Percentiles rank a stretch among this genome's conserved stretches.
phyloP scores from a whole-genome alignment of 495 filamentous ascomycete genomes.

The Penicillium goetzii region DNA sequence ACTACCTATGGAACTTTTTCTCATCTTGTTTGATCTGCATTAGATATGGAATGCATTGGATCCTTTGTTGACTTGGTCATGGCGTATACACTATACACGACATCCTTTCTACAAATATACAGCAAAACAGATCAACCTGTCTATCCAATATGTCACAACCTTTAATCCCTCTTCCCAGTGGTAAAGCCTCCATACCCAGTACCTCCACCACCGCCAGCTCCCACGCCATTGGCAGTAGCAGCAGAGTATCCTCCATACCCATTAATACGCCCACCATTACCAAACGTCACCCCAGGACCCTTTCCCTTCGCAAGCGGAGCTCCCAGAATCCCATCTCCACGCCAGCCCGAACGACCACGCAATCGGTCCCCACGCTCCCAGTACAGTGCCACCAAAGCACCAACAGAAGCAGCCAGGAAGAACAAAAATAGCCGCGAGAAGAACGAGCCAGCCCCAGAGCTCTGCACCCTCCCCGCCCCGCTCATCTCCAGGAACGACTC shows the following conservation, averaged over 20 bases:
- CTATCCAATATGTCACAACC: neutral
- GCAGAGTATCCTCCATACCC: slow-evolving; percentile 57
- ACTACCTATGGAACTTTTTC: slow-evolving; percentile 20
- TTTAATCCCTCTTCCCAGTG: slow-evolving; percentile 60
- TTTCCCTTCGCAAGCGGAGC: slow-evolving; percentile 34
- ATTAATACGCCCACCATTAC: slow-evolving; percentile 49
- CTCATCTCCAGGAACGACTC: slow-evolving; percentile 48
- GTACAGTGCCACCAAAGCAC: slow-evolving; percentile 50
- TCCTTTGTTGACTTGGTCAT: slow-evolving; percentile 8
- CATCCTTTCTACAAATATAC: slow-evolving; percentile 9
- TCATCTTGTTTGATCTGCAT: slow-evolving; percentile 24
- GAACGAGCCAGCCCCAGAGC: slow-evolving; percentile 27
- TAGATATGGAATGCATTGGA: slow-evolving; percentile 34
- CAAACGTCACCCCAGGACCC: slow-evolving; percentile 45
- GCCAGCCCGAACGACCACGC: slow-evolving; percentile 36
- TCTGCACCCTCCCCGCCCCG: slow-evolving; percentile 13
- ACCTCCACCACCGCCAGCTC: slow-evolving; percentile 35
- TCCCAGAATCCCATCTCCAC: slow-evolving; percentile 51
- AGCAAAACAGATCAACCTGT: neutral
- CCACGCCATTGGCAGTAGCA: slow-evolving; percentile 25
- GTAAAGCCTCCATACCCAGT: slow-evolving; percentile 50
- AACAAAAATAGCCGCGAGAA: slow-evolving; percentile 48
- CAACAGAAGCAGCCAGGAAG: slow-evolving; percentile 48
- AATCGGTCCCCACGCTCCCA: slow-evolving; percentile 49
- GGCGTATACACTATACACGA: slow-evolving; percentile 18